A percentile compares a stretch with the other conserved stretches of the same genome.
Conservation (phyloP, 2,329 filamentous ascomycete genomes). For the Colletotrichum musicola region DNA sequence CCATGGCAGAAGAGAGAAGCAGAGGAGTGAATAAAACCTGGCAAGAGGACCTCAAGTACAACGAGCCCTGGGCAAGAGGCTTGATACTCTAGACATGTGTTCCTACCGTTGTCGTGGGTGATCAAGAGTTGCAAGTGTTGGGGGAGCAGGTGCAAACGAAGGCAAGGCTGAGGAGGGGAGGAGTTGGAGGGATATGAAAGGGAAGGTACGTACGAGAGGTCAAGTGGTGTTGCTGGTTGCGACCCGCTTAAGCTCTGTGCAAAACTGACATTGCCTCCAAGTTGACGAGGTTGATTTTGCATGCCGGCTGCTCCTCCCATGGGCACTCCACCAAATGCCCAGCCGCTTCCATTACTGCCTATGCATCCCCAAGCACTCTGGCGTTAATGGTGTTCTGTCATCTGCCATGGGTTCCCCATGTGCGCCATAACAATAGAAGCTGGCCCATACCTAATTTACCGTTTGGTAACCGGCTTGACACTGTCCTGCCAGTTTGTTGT, state of each 20-base stretch:
- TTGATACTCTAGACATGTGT: not conserved
- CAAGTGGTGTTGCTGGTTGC: constrained; percentile 71
- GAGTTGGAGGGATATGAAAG: constrained; percentile 13
- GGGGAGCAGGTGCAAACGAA: not conserved
- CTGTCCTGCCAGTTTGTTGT: constrained; percentile 62
- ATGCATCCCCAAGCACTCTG: constrained; percentile 41
- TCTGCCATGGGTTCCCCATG: constrained; percentile 24
- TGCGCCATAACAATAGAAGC: constrained; percentile 2
- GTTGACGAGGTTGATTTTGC: constrained; percentile 65
- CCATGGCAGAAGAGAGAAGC: constrained; percentile 16
- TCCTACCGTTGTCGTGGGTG: not conserved
- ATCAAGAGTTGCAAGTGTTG: not conserved
- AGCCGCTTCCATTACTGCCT: constrained; percentile 67
- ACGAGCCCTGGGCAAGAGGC: not conserved
- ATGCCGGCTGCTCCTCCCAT: constrained; percentile 67
- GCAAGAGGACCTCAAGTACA: no score
- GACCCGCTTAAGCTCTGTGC: constrained; percentile 75
- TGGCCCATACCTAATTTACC: constrained; percentile 70
- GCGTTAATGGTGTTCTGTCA: constrained; percentile 41
- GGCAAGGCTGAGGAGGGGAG: not conserved
- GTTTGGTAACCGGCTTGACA: constrained; percentile 72
- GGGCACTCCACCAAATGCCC: constrained; percentile 73
- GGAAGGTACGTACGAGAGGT: constrained; percentile 71
- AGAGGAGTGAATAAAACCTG: not conserved
- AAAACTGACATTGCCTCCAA: constrained; percentile 73